Base-by-base conservation (phyloP, 179 eudicot genomes). In the Camellia oleifera region DNA sequence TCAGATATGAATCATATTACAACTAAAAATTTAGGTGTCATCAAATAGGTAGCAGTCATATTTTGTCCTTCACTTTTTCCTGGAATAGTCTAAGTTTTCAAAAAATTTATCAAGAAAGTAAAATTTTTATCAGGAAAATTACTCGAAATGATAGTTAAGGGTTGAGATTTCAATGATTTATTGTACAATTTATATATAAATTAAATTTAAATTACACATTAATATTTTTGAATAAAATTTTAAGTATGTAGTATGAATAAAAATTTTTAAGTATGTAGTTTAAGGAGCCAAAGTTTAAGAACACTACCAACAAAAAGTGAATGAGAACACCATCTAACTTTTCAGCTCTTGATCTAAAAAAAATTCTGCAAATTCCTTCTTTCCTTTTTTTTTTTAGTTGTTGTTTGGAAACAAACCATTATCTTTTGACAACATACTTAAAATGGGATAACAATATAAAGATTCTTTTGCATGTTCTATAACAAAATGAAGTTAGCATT, bases 391-490 rank as follows among this genome's bases (percentile, higher is more conserved):
- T 53, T 58, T 62, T 76, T 46, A 61, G 3, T 62, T 62, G 45
- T 76, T 2, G 15, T 75, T 23, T 11, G 32, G 20, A 62, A 62
- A 76, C 3, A 76, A 61, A 44, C 69, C 69, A n/a, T 42, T 40
- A 40, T 44, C 70, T 44, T 62, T 42, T 62, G 69, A 76, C 32
- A 48, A 61, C 42, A 26, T 74, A 63, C 46, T 74, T 74, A 57
- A 46, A 32, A 48, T 74, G 57, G 65, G 77, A 12, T 74, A 23
- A 63, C 20, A 56, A 74, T 9, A 62, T 23, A 14, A 23, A 18
- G 26, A 74, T 73, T 50, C 52, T 48, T 7, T 4, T 48, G 52
- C 52, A 48, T 48, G 52, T 48, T 48, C 52, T 4, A 48, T 48
- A 61, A 61, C 7, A n/a, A 15, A 15, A 15, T 4, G 20, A 61